Evolutionary conservation across 352 stramenopile genomes (phyloP).

Genomic region (Phytophthora hibernalis): DNA sequence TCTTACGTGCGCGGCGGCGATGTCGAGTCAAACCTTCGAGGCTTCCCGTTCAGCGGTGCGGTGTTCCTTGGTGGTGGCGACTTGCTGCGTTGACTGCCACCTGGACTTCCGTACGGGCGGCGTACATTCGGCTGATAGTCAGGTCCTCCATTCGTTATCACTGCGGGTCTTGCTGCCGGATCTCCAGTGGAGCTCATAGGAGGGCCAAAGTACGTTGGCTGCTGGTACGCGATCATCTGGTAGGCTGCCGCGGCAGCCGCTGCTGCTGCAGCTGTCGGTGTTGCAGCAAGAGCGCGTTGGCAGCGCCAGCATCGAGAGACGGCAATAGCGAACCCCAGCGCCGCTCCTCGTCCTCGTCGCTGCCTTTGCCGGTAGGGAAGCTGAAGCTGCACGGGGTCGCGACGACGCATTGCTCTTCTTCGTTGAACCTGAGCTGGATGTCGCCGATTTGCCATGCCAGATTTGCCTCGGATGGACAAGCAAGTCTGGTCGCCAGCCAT

Average conservation of each 20-base stretch:
- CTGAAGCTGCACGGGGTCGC: slow-evolving; percentile 21
- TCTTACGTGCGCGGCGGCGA: slow-evolving; percentile 34
- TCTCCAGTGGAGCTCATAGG: slow-evolving; percentile 1
- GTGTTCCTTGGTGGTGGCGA: slow-evolving; percentile 27
- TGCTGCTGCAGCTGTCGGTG: slow-evolving; percentile 46
- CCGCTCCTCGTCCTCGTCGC: slow-evolving; percentile 40
- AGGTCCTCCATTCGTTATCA: slow-evolving; percentile 25
- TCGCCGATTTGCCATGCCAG: slow-evolving; percentile 56
- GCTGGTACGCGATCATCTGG: slow-evolving; percentile 41
- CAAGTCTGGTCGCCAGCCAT: slow-evolving; percentile 82
- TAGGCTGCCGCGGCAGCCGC: slow-evolving; percentile 35
- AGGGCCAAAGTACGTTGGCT: slow-evolving; percentile 33
- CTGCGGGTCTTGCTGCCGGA: slow-evolving; percentile 5
- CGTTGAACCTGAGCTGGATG: slow-evolving; percentile 22
- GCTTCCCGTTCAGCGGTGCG: slow-evolving; percentile 24
- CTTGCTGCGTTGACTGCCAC: slow-evolving; percentile 31
- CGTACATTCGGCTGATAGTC: slow-evolving; percentile 24
- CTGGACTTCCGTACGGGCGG: slow-evolving; percentile 30
- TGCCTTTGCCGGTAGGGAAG: too few relatives aligned
- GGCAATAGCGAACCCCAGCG: slow-evolving; percentile 49
- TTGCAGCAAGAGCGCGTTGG: slow-evolving; percentile 40
- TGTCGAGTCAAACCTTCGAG: slow-evolving; percentile 20
- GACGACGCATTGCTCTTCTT: slow-evolving; percentile 33
- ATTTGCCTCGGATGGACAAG: slow-evolving; percentile 81
- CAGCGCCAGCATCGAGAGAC: slow-evolving; percentile 32